These are phyloP conservation scores for Eugenia klotzschiana DNA, from an alignment of 441 rosid genomes.

Conservation along the genomic window DNA sequence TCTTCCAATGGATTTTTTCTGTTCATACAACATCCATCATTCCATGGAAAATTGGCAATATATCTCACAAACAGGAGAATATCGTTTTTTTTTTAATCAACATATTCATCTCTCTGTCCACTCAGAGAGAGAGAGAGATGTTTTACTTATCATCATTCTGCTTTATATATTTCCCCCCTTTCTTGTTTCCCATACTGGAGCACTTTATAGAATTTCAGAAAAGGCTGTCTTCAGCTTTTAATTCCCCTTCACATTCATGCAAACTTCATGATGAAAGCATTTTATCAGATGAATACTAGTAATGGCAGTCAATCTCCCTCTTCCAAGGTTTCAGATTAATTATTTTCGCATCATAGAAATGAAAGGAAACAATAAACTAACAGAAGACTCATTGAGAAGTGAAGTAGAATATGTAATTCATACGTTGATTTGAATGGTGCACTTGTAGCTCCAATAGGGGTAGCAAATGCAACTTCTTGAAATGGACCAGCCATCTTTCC, in stretches of 20 bases:
- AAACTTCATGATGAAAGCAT: neutral
- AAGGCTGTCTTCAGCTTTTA: neutral
- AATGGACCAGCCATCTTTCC: conserved; percentile 98
- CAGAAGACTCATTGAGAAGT: neutral
- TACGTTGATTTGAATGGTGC: conserved; percentile 97
- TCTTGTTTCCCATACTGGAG: neutral
- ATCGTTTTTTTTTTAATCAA: neutral
- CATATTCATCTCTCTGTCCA: neutral
- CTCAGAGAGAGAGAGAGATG: neutral
- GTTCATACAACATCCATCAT: neutral
- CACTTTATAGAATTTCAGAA: neutral
- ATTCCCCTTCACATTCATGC: neutral
- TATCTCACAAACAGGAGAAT: neutral
- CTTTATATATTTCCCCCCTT: neutral
- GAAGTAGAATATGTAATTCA: neutral
- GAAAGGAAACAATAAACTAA: neutral
- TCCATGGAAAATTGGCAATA: neutral
- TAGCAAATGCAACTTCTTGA: conserved; percentile 81
- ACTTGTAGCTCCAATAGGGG: conserved; percentile 75
- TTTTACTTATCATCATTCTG: neutral
- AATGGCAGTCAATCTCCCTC: neutral
- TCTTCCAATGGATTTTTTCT: neutral
- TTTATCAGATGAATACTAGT: neutral
- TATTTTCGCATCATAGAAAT: neutral
- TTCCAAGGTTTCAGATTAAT: neutral